Evolutionary conservation across 495 filamentous ascomycete genomes (phyloP).

Genomic region (Penicillium malachiteum): DNA sequence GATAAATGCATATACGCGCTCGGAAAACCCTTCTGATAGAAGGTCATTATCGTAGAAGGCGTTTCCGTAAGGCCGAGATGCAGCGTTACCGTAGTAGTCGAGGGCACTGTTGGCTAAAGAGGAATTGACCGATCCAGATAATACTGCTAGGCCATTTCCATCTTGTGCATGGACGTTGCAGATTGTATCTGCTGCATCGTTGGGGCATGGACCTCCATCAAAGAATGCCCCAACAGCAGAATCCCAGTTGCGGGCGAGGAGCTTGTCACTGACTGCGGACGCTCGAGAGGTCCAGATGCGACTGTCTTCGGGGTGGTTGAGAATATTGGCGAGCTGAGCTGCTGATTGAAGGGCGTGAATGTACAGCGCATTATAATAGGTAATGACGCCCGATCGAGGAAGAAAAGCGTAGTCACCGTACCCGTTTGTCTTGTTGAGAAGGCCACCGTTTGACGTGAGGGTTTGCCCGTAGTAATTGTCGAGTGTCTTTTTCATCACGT

Average conservation of each 20-base stretch:
- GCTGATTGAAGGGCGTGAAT: constrained; percentile 41
- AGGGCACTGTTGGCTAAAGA: constrained; percentile 29
- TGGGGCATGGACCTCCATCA: constrained; percentile 26
- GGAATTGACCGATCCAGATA: constrained; percentile 33
- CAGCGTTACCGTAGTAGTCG: constrained; percentile 29
- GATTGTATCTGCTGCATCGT: constrained; percentile 17
- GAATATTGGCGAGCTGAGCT: constrained; percentile 35
- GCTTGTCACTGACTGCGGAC: constrained; percentile 22
- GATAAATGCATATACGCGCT: constrained; percentile 51
- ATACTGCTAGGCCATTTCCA: constrained; percentile 43
- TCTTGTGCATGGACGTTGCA: constrained; percentile 44
- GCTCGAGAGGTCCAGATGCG: constrained; percentile 37
- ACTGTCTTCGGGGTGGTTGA: constrained; percentile 28
- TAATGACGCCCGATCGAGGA: constrained; percentile 40
- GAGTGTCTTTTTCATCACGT: constrained; percentile 34
- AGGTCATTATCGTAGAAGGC: constrained; percentile 46
- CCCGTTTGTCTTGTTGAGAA: constrained; percentile 37
- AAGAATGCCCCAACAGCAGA: constrained; percentile 36
- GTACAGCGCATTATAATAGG: constrained; percentile 51
- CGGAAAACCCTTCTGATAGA: constrained; percentile 29
- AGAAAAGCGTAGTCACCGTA: constrained; percentile 53
- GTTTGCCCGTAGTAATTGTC: constrained; percentile 25
- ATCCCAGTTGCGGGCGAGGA: constrained; percentile 37
- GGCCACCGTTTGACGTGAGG: constrained; percentile 19
- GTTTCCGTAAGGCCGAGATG: constrained; percentile 39